A percentile compares a stretch with the other conserved stretches of the same genome.
These are phyloP conservation scores for Salix caprea DNA, from an alignment of 345 rosid genomes.

Conservation along the genomic window DNA sequence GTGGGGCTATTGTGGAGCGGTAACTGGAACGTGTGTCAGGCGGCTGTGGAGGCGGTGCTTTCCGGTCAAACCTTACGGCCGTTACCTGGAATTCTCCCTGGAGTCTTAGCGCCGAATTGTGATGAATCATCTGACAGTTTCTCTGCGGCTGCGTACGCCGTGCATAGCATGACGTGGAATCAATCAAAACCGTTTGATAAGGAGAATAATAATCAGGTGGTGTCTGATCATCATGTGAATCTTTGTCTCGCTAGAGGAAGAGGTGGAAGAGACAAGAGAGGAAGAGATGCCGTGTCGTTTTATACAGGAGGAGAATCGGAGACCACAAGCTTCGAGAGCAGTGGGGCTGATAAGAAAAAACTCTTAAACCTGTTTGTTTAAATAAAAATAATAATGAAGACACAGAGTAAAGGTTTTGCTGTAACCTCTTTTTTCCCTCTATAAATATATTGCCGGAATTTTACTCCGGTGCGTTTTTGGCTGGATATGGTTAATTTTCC, in stretches of 20 bases:
- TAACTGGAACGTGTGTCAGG: conserved; percentile 53
- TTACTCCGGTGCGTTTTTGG: conserved; percentile 20
- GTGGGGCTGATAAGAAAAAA: conserved; percentile 33
- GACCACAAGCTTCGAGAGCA: conserved; percentile 32
- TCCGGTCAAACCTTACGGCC: conserved; percentile 41
- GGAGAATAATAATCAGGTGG: conserved; percentile 19
- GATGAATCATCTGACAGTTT: conserved; percentile 33
- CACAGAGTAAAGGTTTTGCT: neutral
- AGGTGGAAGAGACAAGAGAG: conserved; percentile 25
- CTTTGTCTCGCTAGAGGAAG: conserved; percentile 24
- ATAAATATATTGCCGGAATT: conserved; percentile 18
- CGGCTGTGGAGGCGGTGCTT: conserved; percentile 50
- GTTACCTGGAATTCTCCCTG: conserved; percentile 22
- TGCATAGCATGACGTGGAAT: neutral
- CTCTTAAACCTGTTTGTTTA: conserved; percentile 65
- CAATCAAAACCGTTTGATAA: conserved; percentile 21
- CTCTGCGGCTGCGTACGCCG: conserved; percentile 7
- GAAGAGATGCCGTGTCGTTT: conserved; percentile 28
- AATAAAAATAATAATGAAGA: neutral
- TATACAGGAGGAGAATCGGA: conserved; percentile 36
- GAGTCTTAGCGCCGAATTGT: conserved; percentile 11
- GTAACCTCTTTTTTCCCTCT: neutral
- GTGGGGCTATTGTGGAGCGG: conserved; percentile 57
- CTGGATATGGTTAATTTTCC: neutral
- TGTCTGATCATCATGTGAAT: conserved; percentile 18